Base-by-base conservation (phyloP, 805 yeast species). In the Torulaspora indica region DNA sequence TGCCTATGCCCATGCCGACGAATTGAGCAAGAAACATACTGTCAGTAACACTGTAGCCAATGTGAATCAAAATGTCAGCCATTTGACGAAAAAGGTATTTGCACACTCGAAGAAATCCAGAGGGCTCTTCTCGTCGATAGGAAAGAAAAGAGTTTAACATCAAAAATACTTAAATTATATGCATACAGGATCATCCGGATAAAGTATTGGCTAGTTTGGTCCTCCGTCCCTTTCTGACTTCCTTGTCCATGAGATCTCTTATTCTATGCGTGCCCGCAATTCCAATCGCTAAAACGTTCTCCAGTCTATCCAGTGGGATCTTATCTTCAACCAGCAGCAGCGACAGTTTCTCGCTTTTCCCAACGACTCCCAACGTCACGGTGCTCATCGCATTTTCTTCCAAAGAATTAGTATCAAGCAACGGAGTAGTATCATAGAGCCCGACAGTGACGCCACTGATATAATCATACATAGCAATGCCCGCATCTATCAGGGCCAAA, bases 391-490 rank as follows among this genome's bases (percentile, higher is more conserved):
- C 97, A 45, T 70, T 73, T 60, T 88, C 96, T 64, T 93, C 98
- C 48, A 85, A 61, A 8, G 81, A 72, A 61, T 86, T 88, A 47
- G 90, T 75, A 61, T 91, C 98, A 38, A 93, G 70, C 46, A 93
- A 68, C 10, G 96, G 89, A 35, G 77, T 81, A n/a, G 69, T 67
- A 54, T 87, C 95, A 56, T 79, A 81, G 15, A 86, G 66, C 0
- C 97, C 97, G 4, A 89, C 85, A 23, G 83, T 75, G 12, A 87
- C 76, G 1, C 95, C 80, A 43, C 88, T 77, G 12, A 91, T 83
- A 60, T 87, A 90, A 61, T 93, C 98, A 59, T 83, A 85, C 83
- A 93, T 82, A 4, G 96, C 84, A 36, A 93, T 82, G 39, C 98
- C 98, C 1, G 98, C 97, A 66, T 93, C 98, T 27, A 93, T 79